phyloP scores from a whole-genome alignment of 345 rosid species.

The Corchorus capsularis region DNA sequence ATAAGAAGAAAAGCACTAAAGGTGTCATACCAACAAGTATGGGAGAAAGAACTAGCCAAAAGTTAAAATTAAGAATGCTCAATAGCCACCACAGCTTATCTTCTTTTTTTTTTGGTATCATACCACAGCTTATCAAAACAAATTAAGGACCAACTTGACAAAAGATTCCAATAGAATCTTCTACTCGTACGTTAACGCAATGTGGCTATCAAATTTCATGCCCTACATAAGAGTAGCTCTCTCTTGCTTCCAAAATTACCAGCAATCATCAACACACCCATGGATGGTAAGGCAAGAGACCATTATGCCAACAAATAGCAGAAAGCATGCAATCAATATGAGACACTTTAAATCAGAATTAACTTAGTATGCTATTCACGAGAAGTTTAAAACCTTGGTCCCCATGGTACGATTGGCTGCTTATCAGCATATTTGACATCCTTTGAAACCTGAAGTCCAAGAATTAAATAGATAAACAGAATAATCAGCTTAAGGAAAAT shows the following conservation, averaged over 20 bases:
- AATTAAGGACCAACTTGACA: background rate
- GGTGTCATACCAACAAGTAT: background rate
- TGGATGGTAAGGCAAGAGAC: background rate
- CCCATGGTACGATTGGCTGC: conserved; percentile 96
- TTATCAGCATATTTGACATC: conserved; percentile 97
- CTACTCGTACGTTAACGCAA: background rate
- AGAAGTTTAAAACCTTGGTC: conserved; percentile 70
- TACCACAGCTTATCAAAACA: background rate
- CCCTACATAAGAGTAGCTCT: conserved; percentile 1
- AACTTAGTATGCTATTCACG: too few relatives aligned
- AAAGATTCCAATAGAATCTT: background rate
- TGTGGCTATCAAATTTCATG: background rate
- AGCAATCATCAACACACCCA: background rate
- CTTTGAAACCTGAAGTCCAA: conserved; percentile 78
- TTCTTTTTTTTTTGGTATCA: too few relatives aligned
- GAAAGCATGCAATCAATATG: background rate
- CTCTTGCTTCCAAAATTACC: background rate
- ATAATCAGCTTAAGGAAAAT: conserved; percentile 10
- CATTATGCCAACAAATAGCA: background rate
- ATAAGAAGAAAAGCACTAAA: background rate
- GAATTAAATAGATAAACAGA: conserved; percentile 22
- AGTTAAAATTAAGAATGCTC: background rate
- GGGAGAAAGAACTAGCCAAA: background rate
- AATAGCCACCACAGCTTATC: background rate
- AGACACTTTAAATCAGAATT: conserved; percentile 1